Evolutionary conservation across 1,284 basidiomycete species (phyloP).

Genomic region (Pseudozyma sp.): DNA sequence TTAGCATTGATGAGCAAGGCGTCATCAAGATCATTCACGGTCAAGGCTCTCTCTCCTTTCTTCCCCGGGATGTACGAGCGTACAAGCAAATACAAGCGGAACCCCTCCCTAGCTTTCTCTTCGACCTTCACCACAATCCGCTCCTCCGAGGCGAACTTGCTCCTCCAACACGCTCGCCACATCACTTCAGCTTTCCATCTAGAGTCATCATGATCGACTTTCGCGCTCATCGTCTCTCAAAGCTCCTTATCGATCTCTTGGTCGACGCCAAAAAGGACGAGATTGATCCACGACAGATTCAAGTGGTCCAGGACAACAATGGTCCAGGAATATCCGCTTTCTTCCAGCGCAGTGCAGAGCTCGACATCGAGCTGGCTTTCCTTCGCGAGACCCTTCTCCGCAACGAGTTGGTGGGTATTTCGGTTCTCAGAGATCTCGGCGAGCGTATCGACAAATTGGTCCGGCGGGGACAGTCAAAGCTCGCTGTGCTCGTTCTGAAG

Average conservation of each 20-base stretch:
- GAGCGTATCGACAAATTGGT: conserved; percentile 9
- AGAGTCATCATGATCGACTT: conserved; percentile 12
- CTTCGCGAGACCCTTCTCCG: conserved; percentile 30
- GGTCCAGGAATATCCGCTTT: conserved; percentile 9
- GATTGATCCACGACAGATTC: conserved; percentile 1
- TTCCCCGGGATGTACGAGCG: conserved; percentile 23
- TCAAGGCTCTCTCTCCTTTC: conserved; percentile 6
- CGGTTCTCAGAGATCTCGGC: conserved; percentile 12
- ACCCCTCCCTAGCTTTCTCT: conserved; percentile 5
- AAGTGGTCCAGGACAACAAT: conserved; percentile 8
- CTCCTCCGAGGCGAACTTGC: neutral
- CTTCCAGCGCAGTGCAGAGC: conserved; percentile 17
- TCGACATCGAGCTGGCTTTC: conserved; percentile 30
- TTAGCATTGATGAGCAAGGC: conserved; percentile 5
- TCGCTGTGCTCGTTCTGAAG: conserved; percentile 17
- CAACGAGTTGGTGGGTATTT: conserved; percentile 27
- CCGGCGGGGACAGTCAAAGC: neutral
- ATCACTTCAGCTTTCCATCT: conserved; percentile 11
- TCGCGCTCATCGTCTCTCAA: conserved; percentile 3
- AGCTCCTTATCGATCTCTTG: conserved; percentile 1
- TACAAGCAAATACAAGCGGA: neutral
- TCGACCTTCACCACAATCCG: conserved; percentile 28
- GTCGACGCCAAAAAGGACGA: neutral
- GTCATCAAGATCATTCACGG: conserved; percentile 5
- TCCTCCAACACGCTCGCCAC: neutral